phyloP scores from a whole-genome alignment of 148 eudicot genomes.

The Silene conica region DNA sequence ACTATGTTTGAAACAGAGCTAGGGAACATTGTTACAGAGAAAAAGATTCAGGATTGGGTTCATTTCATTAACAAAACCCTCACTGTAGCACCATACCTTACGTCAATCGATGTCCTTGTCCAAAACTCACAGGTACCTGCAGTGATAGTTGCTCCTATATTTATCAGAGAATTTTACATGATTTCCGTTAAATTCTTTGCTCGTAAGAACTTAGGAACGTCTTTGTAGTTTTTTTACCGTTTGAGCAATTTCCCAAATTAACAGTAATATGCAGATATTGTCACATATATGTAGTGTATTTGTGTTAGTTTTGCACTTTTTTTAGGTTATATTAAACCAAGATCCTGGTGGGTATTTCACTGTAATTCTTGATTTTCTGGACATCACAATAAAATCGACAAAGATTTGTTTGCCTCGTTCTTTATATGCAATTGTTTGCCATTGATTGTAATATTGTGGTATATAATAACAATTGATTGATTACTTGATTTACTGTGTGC shows the following conservation, averaged over 20 bases:
- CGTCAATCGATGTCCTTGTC: slow-evolving; percentile 86
- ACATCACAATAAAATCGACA: neutral
- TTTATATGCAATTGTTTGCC: no score
- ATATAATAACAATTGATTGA: no score
- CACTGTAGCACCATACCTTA: slow-evolving; percentile 84
- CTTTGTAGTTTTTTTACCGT: neutral
- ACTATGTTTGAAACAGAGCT: slow-evolving; percentile 86
- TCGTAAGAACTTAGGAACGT: neutral
- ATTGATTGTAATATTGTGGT: no score
- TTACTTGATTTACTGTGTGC: no score
- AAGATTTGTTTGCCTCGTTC: neutral
- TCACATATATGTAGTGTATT: neutral
- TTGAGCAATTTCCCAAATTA: neutral
- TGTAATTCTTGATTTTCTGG: neutral
- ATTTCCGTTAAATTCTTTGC: neutral
- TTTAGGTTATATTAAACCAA: no score
- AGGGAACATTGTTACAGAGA: slow-evolving; percentile 56
- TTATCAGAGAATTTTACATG: neutral
- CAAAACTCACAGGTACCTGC: slow-evolving; percentile 85
- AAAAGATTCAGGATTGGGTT: slow-evolving; percentile 68
- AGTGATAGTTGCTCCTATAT: slow-evolving; percentile 16
- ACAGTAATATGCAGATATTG: neutral
- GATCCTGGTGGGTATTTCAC: neutral
- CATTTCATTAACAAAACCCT: slow-evolving; percentile 93
- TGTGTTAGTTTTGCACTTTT: neutral